A percentile compares a stretch with the other conserved stretches of the same genome.
Conservation (phyloP, 2,329 filamentous ascomycete species). For the Exophiala alcalophila region DNA sequence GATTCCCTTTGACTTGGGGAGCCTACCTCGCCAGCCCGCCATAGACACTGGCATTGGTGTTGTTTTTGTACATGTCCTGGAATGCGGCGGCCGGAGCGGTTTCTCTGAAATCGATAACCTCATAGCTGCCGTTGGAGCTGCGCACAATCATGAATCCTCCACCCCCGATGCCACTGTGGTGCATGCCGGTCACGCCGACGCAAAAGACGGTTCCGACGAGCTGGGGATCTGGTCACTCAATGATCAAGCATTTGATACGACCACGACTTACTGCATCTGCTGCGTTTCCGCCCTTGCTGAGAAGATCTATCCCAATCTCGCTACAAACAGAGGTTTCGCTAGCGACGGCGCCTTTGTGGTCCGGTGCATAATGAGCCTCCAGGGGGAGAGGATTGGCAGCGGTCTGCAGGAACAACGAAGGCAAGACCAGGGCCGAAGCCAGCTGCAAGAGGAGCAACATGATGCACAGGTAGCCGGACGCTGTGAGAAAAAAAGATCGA, state of each 20-base stretch:
- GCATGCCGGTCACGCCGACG: conserved; percentile 71
- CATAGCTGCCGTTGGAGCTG: conserved; percentile 68
- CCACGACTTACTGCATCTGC: conserved; percentile 64
- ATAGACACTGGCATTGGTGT: conserved; percentile 62
- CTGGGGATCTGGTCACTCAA: conserved; percentile 37
- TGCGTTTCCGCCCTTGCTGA: conserved; percentile 65
- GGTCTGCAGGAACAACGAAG: conserved; percentile 23
- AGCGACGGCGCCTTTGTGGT: conserved; percentile 61
- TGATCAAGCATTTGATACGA: too few species aligned
- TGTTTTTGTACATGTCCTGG: conserved; percentile 79
- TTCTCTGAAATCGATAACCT: conserved; percentile 87
- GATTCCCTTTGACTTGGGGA: background rate
- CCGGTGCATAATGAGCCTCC: conserved; percentile 18
- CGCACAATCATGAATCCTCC: conserved; percentile 88
- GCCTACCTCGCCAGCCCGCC: conserved; percentile 65
- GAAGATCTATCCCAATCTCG: conserved; percentile 62
- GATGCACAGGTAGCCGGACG: conserved; percentile 5
- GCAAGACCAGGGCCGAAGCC: conserved; percentile 16
- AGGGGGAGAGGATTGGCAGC: conserved; percentile 20
- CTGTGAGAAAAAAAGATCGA: conserved; percentile 7
- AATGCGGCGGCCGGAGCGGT: conserved; percentile 77
- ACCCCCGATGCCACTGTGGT: conserved; percentile 78
- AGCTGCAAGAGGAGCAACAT: conserved; percentile 24
- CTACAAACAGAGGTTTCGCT: conserved; percentile 69
- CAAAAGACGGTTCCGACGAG: conserved; percentile 72